These are phyloP conservation scores for Coccomyxa sp. DNA, from an alignment of 139 green algal species.

Conservation along the genomic window DNA sequence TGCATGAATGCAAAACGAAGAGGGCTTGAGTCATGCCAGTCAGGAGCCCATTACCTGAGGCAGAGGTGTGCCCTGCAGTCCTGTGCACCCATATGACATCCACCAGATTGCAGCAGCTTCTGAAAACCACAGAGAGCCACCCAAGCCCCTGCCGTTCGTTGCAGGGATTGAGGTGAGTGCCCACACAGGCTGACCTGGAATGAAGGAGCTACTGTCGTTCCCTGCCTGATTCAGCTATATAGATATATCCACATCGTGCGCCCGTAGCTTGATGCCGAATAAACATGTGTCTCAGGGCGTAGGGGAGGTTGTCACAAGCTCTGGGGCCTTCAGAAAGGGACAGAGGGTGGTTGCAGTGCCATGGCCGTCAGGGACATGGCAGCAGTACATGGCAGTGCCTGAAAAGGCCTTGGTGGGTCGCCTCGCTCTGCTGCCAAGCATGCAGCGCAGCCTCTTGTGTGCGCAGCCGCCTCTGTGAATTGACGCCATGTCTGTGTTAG, in stretches of 20 bases:
- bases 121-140: too few relatives aligned
- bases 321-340: conserved; percentile 23
- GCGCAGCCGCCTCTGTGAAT: too few relatives aligned
- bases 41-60: too few relatives aligned
- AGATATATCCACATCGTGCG: background rate
- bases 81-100: too few relatives aligned
- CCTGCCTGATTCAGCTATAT: background rate
- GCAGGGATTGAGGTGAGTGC: background rate
- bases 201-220: background rate
- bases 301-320: conserved; percentile 20
- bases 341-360: conserved; percentile 34
- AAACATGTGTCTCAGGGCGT: conserved; percentile 12
- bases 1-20: too few relatives aligned
- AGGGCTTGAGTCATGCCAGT: too few relatives aligned
- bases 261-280: background rate
- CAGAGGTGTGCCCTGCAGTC: too few relatives aligned
- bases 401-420: conserved; percentile 18
- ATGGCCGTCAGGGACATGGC: conserved; percentile 42
- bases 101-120: too few relatives aligned
- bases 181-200: background rate
- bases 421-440: background rate
- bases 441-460: too few relatives aligned
- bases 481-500: background rate
- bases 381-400: conserved; percentile 32
- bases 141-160: background rate